Base-by-base conservation (phyloP, 164 flowering plant genomes). In the Dillenia turbinata region DNA sequence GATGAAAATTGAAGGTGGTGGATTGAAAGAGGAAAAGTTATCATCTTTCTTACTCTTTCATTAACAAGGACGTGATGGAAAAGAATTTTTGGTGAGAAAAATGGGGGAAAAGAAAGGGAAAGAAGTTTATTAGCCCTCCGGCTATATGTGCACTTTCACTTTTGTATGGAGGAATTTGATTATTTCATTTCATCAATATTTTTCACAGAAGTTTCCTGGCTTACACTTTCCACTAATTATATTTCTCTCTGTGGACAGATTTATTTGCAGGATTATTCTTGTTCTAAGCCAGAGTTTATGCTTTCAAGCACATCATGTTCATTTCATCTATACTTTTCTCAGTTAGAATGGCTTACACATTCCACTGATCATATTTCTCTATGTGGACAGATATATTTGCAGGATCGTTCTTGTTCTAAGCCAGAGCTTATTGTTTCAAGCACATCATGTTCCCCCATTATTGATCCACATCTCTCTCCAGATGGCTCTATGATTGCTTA, bases 391-490 rank as follows among this genome's bases (percentile, higher is more conserved):
- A 77, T 94, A 1, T 94, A 90, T 82, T 67, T 89, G 55, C 88
- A 89, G 74, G 89, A 84, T 19, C 66, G 81, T 59, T 56, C 71
- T 58, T 56, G 71, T 66, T 74, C 76, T 14, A 69, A 81, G 57
- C 80, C 96, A 46, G 87, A 82, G 61, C 88, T 90, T 66, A 85
- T 75, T 78, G 80, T 93, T 62, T 69, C 79, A 49, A 79, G 95
- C 73, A 66, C 74, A 22, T 54, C 98, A 33, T 54, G 56, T 55
- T 87, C 91, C 5, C 97, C 97, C 61, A 75, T 90, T 52, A 85
- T 90, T 48, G 98, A 94, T 78, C 95, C 96, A 51, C 92, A 85
- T 72, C 75, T 90, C 33, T 94, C 98, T 47, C 95, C 96, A 26
- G 92, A 87, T 83, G 92, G 98, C 52, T 75, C 76, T 54, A 83